Base-by-base conservation (phyloP, 1,284 basidiomycete species). In the Apiotrichum mycotoxinovorans region DNA sequence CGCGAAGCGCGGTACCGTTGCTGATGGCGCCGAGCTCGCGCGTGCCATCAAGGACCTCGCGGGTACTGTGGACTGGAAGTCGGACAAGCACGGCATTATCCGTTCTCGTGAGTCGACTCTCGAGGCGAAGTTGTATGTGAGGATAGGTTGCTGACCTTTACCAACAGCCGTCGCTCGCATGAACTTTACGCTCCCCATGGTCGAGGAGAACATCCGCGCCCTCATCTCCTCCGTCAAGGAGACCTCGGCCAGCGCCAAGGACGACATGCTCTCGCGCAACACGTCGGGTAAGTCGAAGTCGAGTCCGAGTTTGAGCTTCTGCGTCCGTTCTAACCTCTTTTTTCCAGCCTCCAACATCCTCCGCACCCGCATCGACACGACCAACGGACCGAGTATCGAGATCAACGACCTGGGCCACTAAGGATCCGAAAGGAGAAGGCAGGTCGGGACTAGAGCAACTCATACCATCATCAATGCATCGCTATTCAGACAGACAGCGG, bases 1-100 rank as follows among this genome's bases (percentile, higher is more conserved):
- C 10, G 88, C 88, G 61, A 87, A 94, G 76, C 84, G 95, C 63
- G 95, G 95, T 3, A 96, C 94, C 0, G 95, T 98, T 10, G 90
- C 89, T 0, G 87, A 91, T 53, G 89, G 95, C 58, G 62, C 63
- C 34, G 69, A 72, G 46, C 81, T 96, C 56, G 85, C 80, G 17
- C 84, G 85, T 17, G 91, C 88, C 58, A 87, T 98, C 58, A 82
- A 84, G 65, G 85, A 86, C 58, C 83, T 95, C 27, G 84, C 86
- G 53, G 90, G 89, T 14, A 87, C 86, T 14, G 85, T 87, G 56
- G 92, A 97, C 73, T 98, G 94, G 93, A 89, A 86, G 74, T 89
- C 91, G 14, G 92, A 98, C 78, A 87, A 88, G 71, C 78, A 83
- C 33, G 94, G 94, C 17, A 87, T 87, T 26, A 91, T 97, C 26